Conservation (phyloP, 179 eudicot genomes). For the Sideroxylon spinosum region DNA sequence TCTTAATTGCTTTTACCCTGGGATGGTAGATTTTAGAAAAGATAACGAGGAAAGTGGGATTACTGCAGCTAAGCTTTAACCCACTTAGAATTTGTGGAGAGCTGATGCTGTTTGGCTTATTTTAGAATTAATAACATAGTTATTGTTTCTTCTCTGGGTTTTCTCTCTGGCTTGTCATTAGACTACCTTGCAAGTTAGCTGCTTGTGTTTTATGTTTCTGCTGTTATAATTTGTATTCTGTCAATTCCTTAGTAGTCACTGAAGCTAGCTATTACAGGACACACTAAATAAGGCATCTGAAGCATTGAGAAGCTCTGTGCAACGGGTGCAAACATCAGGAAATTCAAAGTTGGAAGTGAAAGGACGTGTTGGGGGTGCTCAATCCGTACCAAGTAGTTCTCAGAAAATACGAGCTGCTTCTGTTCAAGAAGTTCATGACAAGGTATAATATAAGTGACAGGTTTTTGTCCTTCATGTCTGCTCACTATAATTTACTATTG, state of each 20-base stretch:
- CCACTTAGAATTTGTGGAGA: not conserved
- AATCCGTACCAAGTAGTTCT: slow-evolving; percentile 38
- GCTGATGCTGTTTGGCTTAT: not conserved
- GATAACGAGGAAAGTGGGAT: not conserved
- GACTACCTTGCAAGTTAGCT: not conserved
- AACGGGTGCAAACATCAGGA: slow-evolving; percentile 36
- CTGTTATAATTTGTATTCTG: not conserved
- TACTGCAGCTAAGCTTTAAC: not conserved
- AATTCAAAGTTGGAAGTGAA: slow-evolving; percentile 31
- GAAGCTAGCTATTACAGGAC: slow-evolving; percentile 42
- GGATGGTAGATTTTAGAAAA: not conserved
- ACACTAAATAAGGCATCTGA: slow-evolving; percentile 64
- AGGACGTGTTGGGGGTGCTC: slow-evolving; percentile 27
- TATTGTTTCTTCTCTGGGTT: not conserved
- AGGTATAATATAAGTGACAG: slow-evolving; percentile 30
- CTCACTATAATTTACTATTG: not conserved
- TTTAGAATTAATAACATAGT: not conserved
- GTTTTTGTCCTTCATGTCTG: slow-evolving; percentile 7
- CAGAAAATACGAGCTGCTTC: slow-evolving; percentile 37
- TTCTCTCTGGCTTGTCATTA: not conserved
- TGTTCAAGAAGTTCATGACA: slow-evolving; percentile 26
- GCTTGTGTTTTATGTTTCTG: not conserved
- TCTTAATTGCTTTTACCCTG: not conserved
- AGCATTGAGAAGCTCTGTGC: slow-evolving; percentile 30
- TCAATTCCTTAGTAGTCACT: slow-evolving; percentile 10